These are phyloP conservation scores for Tulasnella sp. DNA, from an alignment of 768 basidiomycete genomes.

Conservation along the genomic window DNA sequence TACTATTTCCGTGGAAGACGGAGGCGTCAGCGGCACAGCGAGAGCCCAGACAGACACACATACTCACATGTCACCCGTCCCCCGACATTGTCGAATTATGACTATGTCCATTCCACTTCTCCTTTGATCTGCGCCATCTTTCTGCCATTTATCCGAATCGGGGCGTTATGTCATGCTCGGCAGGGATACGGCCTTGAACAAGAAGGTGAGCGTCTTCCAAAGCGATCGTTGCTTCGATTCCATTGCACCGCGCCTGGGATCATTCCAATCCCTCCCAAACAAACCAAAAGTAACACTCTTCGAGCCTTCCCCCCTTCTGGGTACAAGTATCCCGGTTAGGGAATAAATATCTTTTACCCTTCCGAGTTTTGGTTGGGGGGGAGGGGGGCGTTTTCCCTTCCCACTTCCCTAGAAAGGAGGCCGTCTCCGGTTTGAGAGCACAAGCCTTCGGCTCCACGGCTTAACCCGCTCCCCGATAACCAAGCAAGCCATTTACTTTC, in stretches of 20 bases:
- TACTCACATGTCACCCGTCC: background rate
- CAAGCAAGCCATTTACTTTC: background rate
- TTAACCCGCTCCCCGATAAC: background rate
- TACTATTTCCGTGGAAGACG: background rate
- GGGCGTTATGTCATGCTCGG: background rate
- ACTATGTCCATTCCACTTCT: background rate
- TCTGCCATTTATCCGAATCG: constrained; percentile 7
- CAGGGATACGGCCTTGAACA: constrained; percentile 24
- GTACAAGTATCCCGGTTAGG: background rate
- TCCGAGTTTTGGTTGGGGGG: background rate
- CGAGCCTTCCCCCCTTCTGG: background rate
- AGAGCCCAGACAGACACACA: background rate
- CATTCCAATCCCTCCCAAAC: background rate
- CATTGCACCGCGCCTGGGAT: background rate
- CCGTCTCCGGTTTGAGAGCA: background rate
- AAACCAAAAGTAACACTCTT: background rate
- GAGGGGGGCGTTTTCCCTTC: background rate
- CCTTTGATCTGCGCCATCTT: background rate
- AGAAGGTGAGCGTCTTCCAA: constrained; percentile 24
- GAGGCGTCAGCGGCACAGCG: no score
- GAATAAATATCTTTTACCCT: background rate
- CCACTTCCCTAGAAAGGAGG: background rate
- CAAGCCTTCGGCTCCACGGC: constrained; percentile 1
- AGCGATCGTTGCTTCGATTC: background rate
- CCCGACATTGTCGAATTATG: background rate